Evolutionary conservation across 495 filamentous ascomycete species (phyloP).

Genomic region (Chaetomium fimeti): DNA sequence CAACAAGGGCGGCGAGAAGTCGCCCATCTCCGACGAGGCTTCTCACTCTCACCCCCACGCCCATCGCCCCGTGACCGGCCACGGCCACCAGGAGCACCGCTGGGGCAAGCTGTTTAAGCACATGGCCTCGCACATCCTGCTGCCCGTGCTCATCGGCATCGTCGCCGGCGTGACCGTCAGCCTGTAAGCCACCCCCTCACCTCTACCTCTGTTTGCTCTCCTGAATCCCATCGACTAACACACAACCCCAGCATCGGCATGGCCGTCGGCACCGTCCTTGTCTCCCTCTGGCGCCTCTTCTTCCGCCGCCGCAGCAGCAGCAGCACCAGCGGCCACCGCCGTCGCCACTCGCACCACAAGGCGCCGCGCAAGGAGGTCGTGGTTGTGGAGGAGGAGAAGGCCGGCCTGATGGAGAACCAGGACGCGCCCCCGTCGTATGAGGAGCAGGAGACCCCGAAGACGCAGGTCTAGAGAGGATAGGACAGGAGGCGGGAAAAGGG

Average conservation of each 20-base stretch:
- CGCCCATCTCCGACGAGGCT: not conserved
- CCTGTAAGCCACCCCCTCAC: conserved; percentile 41
- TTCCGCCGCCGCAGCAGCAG: conserved; percentile 33
- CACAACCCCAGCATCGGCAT: conserved; percentile 45
- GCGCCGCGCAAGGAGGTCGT: conserved; percentile 33
- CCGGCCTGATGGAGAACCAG: conserved; percentile 43
- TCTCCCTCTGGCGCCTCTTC: conserved; percentile 47
- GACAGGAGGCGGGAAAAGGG: not conserved
- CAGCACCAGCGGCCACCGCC: conserved; percentile 18
- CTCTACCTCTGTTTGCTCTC: not conserved
- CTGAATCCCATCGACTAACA: not conserved
- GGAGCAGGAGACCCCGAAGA: conserved; percentile 24
- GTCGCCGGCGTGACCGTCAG: conserved; percentile 53
- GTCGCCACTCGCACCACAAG: conserved; percentile 35
- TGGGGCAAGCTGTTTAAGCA: conserved; percentile 47
- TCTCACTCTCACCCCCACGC: conserved; percentile 16
- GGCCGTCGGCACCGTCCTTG: conserved; percentile 48
- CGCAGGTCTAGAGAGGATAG: conserved; percentile 12
- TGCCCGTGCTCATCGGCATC: conserved; percentile 54
- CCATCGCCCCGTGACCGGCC: not conserved
- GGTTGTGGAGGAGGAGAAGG: conserved; percentile 42
- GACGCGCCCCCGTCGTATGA: conserved; percentile 45
- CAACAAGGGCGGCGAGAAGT: conserved; percentile 15
- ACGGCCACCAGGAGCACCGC: conserved; percentile 33
- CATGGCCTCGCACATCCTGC: conserved; percentile 49